Percentiles rank a stretch among this genome's conserved stretches.
phyloP scores from a whole-genome alignment of 2,329 filamentous ascomycete genomes.

The Aureobasidium sp. region DNA sequence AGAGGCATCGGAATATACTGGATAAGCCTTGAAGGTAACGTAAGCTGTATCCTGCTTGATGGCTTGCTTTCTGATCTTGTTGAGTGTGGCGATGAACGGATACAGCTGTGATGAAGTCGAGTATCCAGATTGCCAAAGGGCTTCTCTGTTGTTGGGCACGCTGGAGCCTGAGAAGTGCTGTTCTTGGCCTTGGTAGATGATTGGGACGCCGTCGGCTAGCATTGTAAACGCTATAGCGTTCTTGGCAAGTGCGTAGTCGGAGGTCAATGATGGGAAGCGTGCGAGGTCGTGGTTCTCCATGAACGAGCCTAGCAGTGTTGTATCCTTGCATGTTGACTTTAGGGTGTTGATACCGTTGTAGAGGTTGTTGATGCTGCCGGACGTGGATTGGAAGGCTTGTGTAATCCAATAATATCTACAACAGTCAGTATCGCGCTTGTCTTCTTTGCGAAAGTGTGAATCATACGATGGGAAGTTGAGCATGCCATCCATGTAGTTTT shows the following conservation, averaged over 20 bases:
- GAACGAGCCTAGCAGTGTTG: constrained; percentile 31
- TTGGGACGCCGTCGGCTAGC: constrained; percentile 34
- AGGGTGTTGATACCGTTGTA: constrained; percentile 26
- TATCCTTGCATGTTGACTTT: constrained; percentile 29
- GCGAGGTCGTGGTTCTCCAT: constrained; percentile 34
- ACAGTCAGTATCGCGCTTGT: constrained; percentile 18
- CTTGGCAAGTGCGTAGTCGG: constrained; percentile 29
- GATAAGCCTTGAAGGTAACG: constrained; percentile 32
- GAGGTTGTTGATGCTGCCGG: constrained; percentile 33
- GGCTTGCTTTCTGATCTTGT: constrained; percentile 35
- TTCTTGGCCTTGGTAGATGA: constrained; percentile 36
- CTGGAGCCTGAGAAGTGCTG: constrained; percentile 31
- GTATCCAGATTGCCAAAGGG: constrained; percentile 32
- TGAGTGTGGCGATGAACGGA: constrained; percentile 31
- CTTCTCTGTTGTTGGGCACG: constrained; percentile 30
- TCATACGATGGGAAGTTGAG: constrained; percentile 37
- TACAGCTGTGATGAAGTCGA: constrained; percentile 34
- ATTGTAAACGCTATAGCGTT: constrained; percentile 32
- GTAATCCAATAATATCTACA: constrained; percentile 31
- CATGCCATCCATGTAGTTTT: constrained; percentile 33
- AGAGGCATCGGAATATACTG: constrained; percentile 36
- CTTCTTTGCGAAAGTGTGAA: background rate
- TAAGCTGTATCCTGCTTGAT: constrained; percentile 32
- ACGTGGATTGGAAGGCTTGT: constrained; percentile 27
- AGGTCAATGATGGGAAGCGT: constrained; percentile 30